Base-by-base conservation (phyloP, 2,329 filamentous ascomycete species). In the Thelonectria blattea region DNA sequence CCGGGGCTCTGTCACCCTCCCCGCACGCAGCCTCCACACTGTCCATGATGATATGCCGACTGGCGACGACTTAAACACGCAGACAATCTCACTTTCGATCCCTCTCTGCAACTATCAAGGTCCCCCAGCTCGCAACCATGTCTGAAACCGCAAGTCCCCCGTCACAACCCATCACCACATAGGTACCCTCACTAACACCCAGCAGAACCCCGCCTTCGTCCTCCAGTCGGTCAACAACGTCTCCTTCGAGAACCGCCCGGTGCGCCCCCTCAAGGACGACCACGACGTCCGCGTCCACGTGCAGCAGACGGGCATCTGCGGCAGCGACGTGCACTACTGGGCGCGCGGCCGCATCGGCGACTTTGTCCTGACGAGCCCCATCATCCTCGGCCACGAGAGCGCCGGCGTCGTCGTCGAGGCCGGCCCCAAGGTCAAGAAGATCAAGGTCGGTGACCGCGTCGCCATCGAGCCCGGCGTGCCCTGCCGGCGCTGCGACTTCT, bases 401-500 rank as follows among this genome's bases (percentile, higher is more conserved):
- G 52, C 57, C 10, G 57, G 57, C 27, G 48, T 52, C 5, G 18
- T 60, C 5, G 48, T 56, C 5, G 58, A 60, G 7, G 52, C 56
- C 5, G 58, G 58, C 34, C 18, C 22, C 34, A 47, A 47, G 15
- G 58, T 60, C 5, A 60, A 56, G 52, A 60, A 56, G 14, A 41
- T 60, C 47, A 56, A 56, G 52, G 48, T 39, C 14, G 58, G 58
- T 22, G 58, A 60, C 61, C 72, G 75, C 1, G 79, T 83, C 3
- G 79, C 80, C 24, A 78, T 83, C 22, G 80, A 83, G 60, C 80
- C 80, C 2, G 80, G 80, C 2, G 72, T 79, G 4, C 78, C 80
- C 1, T 83, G 80, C 61, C 61, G 73, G 62, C 69, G 72, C 15
- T 83, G 81, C 67, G 71, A 76, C 47, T 72, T 73, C 56, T 83